Percentiles rank a stretch among this genome's conserved stretches.
Evolutionary conservation across 371 early-diverging fungal genomes (phyloP).

Genomic region (Mortierella sp.): DNA sequence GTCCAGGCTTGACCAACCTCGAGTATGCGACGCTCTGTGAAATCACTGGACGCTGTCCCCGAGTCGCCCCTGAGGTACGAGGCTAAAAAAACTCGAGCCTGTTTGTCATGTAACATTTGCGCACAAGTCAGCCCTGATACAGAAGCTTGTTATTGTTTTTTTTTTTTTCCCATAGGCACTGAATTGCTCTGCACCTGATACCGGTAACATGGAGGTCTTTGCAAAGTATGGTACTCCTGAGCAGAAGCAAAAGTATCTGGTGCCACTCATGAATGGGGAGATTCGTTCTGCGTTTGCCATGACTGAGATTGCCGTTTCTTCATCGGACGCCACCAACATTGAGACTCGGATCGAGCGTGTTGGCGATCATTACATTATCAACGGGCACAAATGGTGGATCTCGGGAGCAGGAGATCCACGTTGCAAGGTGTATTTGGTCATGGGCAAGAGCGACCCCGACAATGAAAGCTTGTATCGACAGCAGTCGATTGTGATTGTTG

Average conservation of each 20-base stretch:
- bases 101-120: no score
- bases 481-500: slow-evolving; percentile 92
- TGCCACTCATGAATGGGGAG: slow-evolving; percentile 86
- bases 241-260: slow-evolving; percentile 89
- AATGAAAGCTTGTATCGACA: slow-evolving; percentile 81
- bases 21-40: slow-evolving; percentile 95
- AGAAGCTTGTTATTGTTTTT: no score
- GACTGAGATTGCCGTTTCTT: slow-evolving; percentile 95
- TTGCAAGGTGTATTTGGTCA: slow-evolving; percentile 86
- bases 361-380: slow-evolving; percentile 82
- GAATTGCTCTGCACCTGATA: slow-evolving; percentile 97
- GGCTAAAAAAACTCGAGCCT: slow-evolving; percentile 7
- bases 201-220: slow-evolving; percentile 98
- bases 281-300: slow-evolving; percentile 98
- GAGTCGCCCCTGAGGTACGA: slow-evolving; percentile 87
- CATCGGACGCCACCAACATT: slow-evolving; percentile 97
- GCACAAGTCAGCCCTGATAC: no score
- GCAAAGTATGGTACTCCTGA: slow-evolving; percentile 92
- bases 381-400: slow-evolving; percentile 98
- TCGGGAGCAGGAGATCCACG: slow-evolving; percentile 94
- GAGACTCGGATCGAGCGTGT: slow-evolving; percentile 79
- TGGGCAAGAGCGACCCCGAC: slow-evolving; percentile 86
- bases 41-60: slow-evolving; percentile 82
- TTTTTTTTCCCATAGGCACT: slow-evolving; percentile 65
- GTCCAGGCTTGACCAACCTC: slow-evolving; percentile 91